phyloP scores from a whole-genome alignment of 306 rosid genomes.

The Cucumis cinereus region DNA sequence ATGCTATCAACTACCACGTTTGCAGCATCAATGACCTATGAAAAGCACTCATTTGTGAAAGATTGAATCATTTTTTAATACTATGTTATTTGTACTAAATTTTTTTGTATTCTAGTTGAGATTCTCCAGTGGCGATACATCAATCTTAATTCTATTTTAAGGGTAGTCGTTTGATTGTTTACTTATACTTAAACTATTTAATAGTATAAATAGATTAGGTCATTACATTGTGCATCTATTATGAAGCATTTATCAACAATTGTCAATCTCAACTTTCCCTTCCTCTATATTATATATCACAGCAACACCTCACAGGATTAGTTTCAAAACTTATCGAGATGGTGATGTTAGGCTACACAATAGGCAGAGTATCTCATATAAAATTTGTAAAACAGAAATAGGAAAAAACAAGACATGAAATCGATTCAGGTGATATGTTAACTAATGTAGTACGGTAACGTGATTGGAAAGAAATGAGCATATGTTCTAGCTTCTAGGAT shows the following conservation, averaged over 20 bases:
- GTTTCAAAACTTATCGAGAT: background rate
- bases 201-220: background rate
- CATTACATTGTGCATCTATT: background rate
- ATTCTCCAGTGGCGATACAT: background rate
- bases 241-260: background rate
- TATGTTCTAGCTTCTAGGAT: background rate
- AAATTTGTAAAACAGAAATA: background rate
- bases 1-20: slow-evolving; percentile 65
- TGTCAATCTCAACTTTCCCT: background rate
- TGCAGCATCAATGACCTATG: slow-evolving; percentile 79
- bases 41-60: background rate
- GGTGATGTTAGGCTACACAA: background rate
- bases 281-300: background rate
- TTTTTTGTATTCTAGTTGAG: background rate
- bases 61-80: background rate
- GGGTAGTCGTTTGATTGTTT: background rate
- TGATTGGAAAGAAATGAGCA: background rate
- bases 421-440: background rate
- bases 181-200: background rate
- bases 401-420: background rate
- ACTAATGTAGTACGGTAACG: background rate
- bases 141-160: background rate
- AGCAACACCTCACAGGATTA: background rate
- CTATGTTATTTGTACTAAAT: background rate
- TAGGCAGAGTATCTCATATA: background rate